These are phyloP conservation scores for Xylariales sp. DNA, from an alignment of 2,329 filamentous ascomycete species.

Conservation along the genomic window DNA sequence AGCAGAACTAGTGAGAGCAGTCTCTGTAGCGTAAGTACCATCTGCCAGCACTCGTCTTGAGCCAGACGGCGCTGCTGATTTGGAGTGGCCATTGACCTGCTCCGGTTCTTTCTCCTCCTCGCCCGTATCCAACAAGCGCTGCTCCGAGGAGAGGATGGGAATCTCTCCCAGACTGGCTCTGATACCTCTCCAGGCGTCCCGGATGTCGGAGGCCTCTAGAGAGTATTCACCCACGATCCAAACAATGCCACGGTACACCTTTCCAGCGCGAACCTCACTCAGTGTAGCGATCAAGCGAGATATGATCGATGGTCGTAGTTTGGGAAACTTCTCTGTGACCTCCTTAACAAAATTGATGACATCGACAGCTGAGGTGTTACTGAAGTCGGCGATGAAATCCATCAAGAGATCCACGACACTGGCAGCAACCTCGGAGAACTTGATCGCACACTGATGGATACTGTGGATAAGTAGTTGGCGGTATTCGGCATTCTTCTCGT, in stretches of 20 bases:
- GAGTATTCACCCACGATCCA: slow-evolving; percentile 99
- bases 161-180: slow-evolving; percentile 92
- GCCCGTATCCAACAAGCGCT: slow-evolving; percentile 82
- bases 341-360: slow-evolving; percentile 99
- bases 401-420: slow-evolving; percentile 95
- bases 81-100: slow-evolving; percentile 77
- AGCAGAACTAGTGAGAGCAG: slow-evolving; percentile 87
- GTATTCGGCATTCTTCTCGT: slow-evolving; percentile 97
- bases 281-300: slow-evolving; percentile 84
- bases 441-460: slow-evolving; percentile 98
- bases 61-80: slow-evolving; percentile 69
- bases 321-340: slow-evolving; percentile 96
- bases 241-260: slow-evolving; percentile 92
- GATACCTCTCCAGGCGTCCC: slow-evolving; percentile 95
- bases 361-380: slow-evolving; percentile 92
- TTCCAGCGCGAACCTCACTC: slow-evolving; percentile 89
- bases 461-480: slow-evolving; percentile 92
- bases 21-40: slow-evolving; percentile 96
- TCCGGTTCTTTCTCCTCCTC: slow-evolving; percentile 62
- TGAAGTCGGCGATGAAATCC: slow-evolving; percentile 99
- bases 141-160: slow-evolving; percentile 91
- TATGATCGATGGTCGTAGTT: slow-evolving; percentile 81
- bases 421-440: slow-evolving; percentile 95
- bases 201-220: slow-evolving; percentile 86
- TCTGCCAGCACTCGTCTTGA: slow-evolving; percentile 91